Percentiles rank a stretch among this genome's conserved stretches.
Conservation (phyloP, 2,329 filamentous ascomycete genomes). For the Epicoccum nigrum region DNA sequence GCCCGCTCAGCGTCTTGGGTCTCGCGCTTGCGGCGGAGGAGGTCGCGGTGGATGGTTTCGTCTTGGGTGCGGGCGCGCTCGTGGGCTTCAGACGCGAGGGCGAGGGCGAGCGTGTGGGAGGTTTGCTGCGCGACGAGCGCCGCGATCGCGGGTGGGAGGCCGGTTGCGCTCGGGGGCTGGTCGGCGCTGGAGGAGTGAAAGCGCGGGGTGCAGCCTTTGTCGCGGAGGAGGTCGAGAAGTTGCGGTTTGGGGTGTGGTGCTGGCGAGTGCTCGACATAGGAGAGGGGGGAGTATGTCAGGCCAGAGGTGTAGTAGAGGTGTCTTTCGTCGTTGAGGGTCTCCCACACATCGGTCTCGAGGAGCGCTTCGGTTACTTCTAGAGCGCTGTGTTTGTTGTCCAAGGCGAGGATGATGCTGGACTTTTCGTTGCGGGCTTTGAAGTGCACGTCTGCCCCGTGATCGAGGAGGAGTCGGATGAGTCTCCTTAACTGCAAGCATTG, state of each 20-base stretch:
- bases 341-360: constrained; percentile 69
- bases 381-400: constrained; percentile 62
- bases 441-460: constrained; percentile 62
- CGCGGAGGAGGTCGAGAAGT: constrained; percentile 38
- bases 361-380: constrained; percentile 63
- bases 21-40: constrained; percentile 36
- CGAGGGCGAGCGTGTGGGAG: constrained; percentile 37
- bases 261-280: constrained; percentile 58
- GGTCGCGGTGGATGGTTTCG: constrained; percentile 37
- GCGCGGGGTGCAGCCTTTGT: constrained; percentile 42
- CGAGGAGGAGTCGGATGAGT: constrained; percentile 62
- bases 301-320: constrained; percentile 53
- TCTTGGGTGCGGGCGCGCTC: constrained; percentile 39
- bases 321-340: constrained; percentile 66
- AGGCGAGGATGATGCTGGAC: constrained; percentile 64
- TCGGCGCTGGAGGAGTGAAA: constrained; percentile 47
- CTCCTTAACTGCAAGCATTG: constrained; percentile 42
- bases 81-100: constrained; percentile 33
- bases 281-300: constrained; percentile 68
- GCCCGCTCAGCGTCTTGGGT: constrained; percentile 34
- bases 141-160: constrained; percentile 36
- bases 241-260: constrained; percentile 30
- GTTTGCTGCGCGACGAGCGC: constrained; percentile 41
- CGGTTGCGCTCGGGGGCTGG: constrained; percentile 45
- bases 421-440: constrained; percentile 62